Percentiles rank a stretch among this genome's conserved stretches.
Conservation (phyloP, 2,329 filamentous ascomycete species). For the Trichoderma afroharzianum region DNA sequence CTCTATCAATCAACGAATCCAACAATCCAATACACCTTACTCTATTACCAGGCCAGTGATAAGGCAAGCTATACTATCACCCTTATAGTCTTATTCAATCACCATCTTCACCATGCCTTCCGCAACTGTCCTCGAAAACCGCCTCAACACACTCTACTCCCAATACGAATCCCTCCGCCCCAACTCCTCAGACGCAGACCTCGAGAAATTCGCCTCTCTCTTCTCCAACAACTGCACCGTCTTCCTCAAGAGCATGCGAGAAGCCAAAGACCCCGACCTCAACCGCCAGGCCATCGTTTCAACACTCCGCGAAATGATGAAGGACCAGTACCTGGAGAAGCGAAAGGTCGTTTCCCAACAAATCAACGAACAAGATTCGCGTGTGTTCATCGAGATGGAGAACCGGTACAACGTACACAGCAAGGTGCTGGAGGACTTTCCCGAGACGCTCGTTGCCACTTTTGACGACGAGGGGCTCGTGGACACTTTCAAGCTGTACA, state of each 20-base stretch:
- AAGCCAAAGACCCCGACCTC: neutral
- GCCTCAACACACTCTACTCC: neutral
- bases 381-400: neutral
- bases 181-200: neutral
- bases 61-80: neutral
- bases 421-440: neutral
- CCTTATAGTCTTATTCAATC: no score
- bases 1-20: neutral
- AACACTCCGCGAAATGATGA: neutral
- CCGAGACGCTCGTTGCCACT: conserved; percentile 6
- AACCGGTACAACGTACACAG: neutral
- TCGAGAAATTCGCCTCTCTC: neutral
- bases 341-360: neutral
- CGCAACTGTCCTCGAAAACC: neutral
- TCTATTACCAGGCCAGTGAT: neutral
- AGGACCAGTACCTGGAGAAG: neutral
- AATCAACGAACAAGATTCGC: neutral
- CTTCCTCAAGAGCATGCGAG: neutral
- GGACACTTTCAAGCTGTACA: neutral
- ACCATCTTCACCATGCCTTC: neutral
- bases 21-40: neutral
- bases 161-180: neutral
- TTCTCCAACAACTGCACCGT: neutral
- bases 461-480: conserved; percentile 2
- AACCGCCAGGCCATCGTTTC: neutral